Evolutionary conservation across 805 yeast species (phyloP).

Genomic region (Debaryomyces prosopidis): DNA sequence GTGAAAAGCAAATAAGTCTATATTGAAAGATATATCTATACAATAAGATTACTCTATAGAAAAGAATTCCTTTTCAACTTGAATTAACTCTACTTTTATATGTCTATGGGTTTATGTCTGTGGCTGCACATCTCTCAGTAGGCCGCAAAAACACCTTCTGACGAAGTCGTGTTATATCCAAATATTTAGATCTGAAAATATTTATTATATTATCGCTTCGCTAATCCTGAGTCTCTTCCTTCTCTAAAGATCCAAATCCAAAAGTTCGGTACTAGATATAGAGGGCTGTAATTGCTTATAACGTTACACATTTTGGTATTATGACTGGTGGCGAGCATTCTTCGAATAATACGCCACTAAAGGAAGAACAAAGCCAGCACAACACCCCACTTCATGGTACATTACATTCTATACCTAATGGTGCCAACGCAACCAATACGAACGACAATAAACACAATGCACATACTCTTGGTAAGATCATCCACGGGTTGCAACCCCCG

Average conservation of each 20-base stretch:
- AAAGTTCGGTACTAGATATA: not conserved
- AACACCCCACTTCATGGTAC: not conserved
- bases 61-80: too few relatives aligned
- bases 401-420: not conserved
- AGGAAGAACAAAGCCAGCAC: not conserved
- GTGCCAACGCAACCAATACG: not conserved
- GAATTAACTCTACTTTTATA: too few relatives aligned
- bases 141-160: not conserved
- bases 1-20: conserved; percentile 1
- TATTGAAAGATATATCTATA: not conserved
- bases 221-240: not conserved
- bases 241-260: not conserved
- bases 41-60: too few relatives aligned
- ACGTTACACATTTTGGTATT: not conserved
- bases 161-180: not conserved
- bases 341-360: not conserved
- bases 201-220: not conserved
- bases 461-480: not conserved
- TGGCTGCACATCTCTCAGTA: not conserved
- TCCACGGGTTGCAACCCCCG: not conserved
- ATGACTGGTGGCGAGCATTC: conserved; percentile 4
- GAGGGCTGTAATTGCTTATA: not conserved
- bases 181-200: not conserved
- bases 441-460: not conserved
- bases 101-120: not conserved